These are phyloP conservation scores for Rutstroemia sydowiana DNA, from an alignment of 2,329 filamentous ascomycete species.

Conservation along the genomic window DNA sequence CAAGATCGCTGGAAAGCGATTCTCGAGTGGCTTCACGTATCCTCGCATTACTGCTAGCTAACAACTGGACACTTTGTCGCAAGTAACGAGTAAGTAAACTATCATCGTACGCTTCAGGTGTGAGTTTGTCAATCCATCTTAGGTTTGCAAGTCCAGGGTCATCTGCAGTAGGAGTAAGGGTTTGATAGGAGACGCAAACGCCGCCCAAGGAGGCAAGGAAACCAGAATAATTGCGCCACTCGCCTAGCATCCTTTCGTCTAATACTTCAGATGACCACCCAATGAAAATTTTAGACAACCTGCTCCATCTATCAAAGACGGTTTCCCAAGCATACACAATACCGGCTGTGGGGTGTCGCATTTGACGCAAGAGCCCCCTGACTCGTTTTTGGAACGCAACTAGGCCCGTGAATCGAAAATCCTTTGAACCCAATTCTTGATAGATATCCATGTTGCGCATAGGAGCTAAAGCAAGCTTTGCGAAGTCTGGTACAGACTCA, in stretches of 20 bases:
- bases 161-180: conserved; percentile 38
- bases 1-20: conserved; percentile 58
- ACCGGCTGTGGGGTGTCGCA: conserved; percentile 57
- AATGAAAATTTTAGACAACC: conserved; percentile 56
- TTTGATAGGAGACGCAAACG: conserved; percentile 55
- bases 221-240: conserved; percentile 64
- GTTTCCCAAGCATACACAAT: conserved; percentile 61
- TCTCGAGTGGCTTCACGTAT: conserved; percentile 62
- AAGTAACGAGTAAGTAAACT: conserved; percentile 53
- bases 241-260: conserved; percentile 49
- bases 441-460: conserved; percentile 56
- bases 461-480: conserved; percentile 44
- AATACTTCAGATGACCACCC: conserved; percentile 42
- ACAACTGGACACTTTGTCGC: conserved; percentile 55
- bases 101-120: conserved; percentile 53
- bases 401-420: conserved; percentile 59
- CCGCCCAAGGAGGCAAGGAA: conserved; percentile 61
- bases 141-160: conserved; percentile 50
- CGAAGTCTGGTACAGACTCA: conserved; percentile 42
- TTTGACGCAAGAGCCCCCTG: conserved; percentile 49
- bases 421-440: conserved; percentile 53
- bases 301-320: conserved; percentile 58
- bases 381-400: conserved; percentile 64
- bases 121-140: conserved; percentile 52
- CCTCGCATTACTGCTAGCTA: conserved; percentile 56